These are phyloP conservation scores for Entomophthora muscae DNA, from an alignment of 371 early-diverging fungal genomes.

Conservation along the genomic window DNA sequence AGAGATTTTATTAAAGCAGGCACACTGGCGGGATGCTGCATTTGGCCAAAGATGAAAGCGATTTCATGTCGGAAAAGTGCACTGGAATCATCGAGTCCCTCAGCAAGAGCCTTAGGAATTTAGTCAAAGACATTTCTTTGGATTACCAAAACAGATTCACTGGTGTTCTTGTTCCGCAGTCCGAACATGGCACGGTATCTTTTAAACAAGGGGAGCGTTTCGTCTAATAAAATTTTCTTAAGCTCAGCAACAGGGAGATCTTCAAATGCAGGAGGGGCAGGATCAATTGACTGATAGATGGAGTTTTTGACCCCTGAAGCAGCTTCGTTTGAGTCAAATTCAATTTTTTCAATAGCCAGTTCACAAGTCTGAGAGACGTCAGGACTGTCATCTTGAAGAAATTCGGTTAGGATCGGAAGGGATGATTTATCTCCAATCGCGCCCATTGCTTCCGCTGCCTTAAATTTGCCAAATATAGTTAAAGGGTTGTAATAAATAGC, in stretches of 20 bases:
- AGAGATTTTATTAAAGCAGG: constrained; percentile 67
- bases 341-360: constrained; percentile 79
- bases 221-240: constrained; percentile 44
- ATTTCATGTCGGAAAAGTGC: constrained; percentile 97
- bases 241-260: constrained; percentile 44
- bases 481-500: no score
- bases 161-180: constrained; percentile 76
- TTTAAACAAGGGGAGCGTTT: constrained; percentile 60
- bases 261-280: constrained; percentile 63
- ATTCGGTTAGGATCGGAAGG: constrained; percentile 50
- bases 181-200: constrained; percentile 98
- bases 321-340: constrained; percentile 39
- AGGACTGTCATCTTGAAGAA: constrained; percentile 36
- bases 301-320: constrained; percentile 15
- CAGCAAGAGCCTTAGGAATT: constrained; percentile 45
- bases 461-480: constrained; percentile 4
- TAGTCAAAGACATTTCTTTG: background rate
- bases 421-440: constrained; percentile 68
- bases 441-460: constrained; percentile 95
- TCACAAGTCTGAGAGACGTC: constrained; percentile 90
- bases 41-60: constrained; percentile 98
- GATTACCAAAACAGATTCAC: constrained; percentile 46
- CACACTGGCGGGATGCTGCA: constrained; percentile 83
- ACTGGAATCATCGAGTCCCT: constrained; percentile 66
- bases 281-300: constrained; percentile 70